These are phyloP conservation scores for Mycena kentingensis DNA, from an alignment of 768 basidiomycete genomes.

Conservation along the genomic window DNA sequence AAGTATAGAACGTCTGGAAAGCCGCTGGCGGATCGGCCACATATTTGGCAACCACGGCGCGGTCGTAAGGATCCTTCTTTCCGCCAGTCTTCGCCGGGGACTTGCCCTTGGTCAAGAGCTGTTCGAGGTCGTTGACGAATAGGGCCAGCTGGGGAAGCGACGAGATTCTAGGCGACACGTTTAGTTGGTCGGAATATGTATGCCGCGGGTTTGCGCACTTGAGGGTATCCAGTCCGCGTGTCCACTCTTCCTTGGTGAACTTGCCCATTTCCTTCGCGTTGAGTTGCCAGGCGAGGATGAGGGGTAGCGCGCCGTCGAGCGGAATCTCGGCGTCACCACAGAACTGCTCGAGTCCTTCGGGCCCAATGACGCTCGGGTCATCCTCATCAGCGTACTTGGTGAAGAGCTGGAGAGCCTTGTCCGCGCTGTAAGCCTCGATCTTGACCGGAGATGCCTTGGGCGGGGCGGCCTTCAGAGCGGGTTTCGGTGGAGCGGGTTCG, in stretches of 20 bases:
- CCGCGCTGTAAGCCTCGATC: constrained; percentile 50
- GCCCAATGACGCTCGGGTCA: constrained; percentile 58
- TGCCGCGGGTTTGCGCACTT: constrained; percentile 44
- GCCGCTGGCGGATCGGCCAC: constrained; percentile 49
- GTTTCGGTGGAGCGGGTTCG: constrained; percentile 17
- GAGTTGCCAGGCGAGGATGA: constrained; percentile 78
- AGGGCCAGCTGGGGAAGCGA: constrained; percentile 50
- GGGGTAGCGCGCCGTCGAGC: constrained; percentile 70
- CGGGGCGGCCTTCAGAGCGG: constrained; percentile 21
- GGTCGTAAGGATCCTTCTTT: constrained; percentile 57
- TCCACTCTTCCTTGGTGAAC: constrained; percentile 70
- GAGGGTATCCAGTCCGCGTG: constrained; percentile 47
- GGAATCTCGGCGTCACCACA: constrained; percentile 72
- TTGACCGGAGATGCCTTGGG: constrained; percentile 20
- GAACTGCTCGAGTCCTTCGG: constrained; percentile 71
- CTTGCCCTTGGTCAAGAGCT: constrained; percentile 56
- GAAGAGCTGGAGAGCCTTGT: constrained; percentile 60
- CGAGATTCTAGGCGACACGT: constrained; percentile 34
- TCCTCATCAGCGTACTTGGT: constrained; percentile 60
- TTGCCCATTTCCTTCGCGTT: constrained; percentile 73
- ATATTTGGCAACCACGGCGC: constrained; percentile 50
- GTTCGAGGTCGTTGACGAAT: constrained; percentile 62
- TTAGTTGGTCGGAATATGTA: constrained; percentile 1
- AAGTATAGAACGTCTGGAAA: constrained; percentile 69
- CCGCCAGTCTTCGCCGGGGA: constrained; percentile 41